These are phyloP conservation scores for Arthromyces matolae DNA, from an alignment of 768 basidiomycete genomes.

Conservation along the genomic window DNA sequence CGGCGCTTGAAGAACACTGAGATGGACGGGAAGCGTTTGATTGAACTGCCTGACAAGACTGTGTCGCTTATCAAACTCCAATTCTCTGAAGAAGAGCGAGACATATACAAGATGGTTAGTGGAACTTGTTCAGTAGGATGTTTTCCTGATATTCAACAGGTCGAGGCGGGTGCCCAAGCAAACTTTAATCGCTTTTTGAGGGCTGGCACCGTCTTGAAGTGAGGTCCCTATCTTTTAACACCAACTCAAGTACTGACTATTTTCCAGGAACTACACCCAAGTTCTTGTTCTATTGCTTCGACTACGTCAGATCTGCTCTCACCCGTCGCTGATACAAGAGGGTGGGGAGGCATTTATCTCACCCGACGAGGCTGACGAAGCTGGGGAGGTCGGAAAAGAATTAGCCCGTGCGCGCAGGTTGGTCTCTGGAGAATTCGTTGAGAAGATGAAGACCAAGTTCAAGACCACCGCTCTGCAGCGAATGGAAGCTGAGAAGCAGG, in stretches of 20 bases:
- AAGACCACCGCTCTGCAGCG: constrained; percentile 38
- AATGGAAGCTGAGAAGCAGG: constrained; percentile 53
- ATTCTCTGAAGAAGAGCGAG: constrained; percentile 59
- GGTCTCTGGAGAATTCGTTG: constrained; percentile 47
- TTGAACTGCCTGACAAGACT: constrained; percentile 58
- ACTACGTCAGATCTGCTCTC: constrained; percentile 65
- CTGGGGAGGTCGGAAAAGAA: constrained; percentile 34
- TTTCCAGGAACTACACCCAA: constrained; percentile 51
- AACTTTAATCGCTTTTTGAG: constrained; percentile 61
- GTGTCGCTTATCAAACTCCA: constrained; percentile 48
- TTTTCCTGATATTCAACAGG: constrained; percentile 24
- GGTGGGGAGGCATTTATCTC: constrained; percentile 43
- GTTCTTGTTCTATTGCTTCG: constrained; percentile 49
- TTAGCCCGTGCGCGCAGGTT: constrained; percentile 42
- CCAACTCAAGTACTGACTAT: not conserved
- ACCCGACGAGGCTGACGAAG: constrained; percentile 35
- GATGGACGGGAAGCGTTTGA: constrained; percentile 65
- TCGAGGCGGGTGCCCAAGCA: constrained; percentile 51
- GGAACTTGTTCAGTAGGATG: not conserved
- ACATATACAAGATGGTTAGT: constrained; percentile 55
- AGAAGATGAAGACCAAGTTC: constrained; percentile 43
- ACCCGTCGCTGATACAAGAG: constrained; percentile 64
- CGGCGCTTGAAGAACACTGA: constrained; percentile 61
- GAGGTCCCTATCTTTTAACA: constrained; percentile 9
- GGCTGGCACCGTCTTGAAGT: constrained; percentile 69